Evolutionary conservation across 2,329 filamentous ascomycete genomes (phyloP), one percentile per base, ranked within the genome.

Genomic region (Hypomyces rosellus): DNA sequence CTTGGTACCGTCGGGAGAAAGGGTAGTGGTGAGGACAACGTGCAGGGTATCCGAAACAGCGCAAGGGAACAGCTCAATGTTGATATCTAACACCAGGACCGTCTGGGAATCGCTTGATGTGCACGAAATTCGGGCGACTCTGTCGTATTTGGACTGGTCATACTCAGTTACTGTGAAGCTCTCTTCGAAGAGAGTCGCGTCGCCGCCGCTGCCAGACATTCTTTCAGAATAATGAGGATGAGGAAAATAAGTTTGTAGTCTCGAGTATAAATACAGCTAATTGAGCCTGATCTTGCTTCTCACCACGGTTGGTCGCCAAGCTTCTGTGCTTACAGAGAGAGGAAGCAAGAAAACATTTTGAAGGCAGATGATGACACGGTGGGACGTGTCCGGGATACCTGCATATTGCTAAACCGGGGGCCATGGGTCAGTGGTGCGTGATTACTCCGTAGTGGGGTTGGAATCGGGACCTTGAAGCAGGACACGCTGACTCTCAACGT

Each of bases 171-270:
- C 78, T 54, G 80, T 87, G 79, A 97, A 96, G 63, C 82, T 85
- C 66, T 95, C 90, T 72, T 96, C 90, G 73, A 95, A 95, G 69
- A 97, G 88, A 63, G 93, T 86, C 52, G 91, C 85, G 74, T 97
- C 92, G 59, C 87, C 85, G 70, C 89, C 83, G 59, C 72, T 76
- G 61, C 73, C 50, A 18, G 50, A 52, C 50, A 52, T 52, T 36
- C 34, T 48, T 16, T 50, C 48, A 6, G 48, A 55, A 55, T 62
- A 58, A 52, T 50, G 55, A 53, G 49, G 6, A 30, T 30, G 25
- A 30, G 25, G 4, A 30, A 11, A 30, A 11, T 30, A 30, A 30
- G 25, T 8, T 30, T 30, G 6, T 30, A 8, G 25, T 30, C 25
- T 30, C 9, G 6, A 6, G 25, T 30, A 30, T 30, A 30, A 6